Evolutionary conservation across 2,329 filamentous ascomycete genomes (phyloP).

Genomic region (Fusarium metavorans): DNA sequence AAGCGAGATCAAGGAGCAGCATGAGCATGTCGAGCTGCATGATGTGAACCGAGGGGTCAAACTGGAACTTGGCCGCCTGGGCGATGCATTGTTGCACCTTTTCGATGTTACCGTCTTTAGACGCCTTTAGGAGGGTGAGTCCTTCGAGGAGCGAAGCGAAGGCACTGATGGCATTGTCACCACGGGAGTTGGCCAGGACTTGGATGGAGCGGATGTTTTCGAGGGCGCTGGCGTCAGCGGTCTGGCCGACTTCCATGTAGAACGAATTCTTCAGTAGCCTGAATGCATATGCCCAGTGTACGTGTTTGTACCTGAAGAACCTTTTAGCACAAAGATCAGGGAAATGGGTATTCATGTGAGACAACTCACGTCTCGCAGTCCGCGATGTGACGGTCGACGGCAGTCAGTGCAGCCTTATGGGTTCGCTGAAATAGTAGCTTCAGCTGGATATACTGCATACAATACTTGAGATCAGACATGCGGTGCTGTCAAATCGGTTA

Average conservation of each 20-base stretch:
- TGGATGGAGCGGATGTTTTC: conserved; percentile 77
- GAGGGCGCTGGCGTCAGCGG: conserved; percentile 72
- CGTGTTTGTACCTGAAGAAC: conserved; percentile 68
- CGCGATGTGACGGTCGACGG: conserved; percentile 75
- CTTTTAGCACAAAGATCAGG: conserved; percentile 16
- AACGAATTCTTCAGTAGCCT: conserved; percentile 79
- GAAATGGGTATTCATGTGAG: background rate
- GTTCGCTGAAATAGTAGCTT: conserved; percentile 78
- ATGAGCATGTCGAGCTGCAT: conserved; percentile 75
- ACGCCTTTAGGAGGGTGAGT: conserved; percentile 74
- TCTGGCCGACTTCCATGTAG: conserved; percentile 70
- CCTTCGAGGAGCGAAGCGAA: conserved; percentile 77
- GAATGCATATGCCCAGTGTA: conserved; percentile 82
- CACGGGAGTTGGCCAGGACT: conserved; percentile 67
- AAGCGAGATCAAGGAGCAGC: conserved; percentile 76
- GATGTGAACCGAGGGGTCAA: conserved; percentile 70
- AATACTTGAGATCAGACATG: conserved; percentile 76
- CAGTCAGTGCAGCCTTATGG: conserved; percentile 78
- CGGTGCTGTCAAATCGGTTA: conserved; percentile 52
- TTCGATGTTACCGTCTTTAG: conserved; percentile 74
- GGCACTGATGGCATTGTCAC: conserved; percentile 74
- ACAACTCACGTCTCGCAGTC: conserved; percentile 72
- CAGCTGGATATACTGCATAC: conserved; percentile 79
- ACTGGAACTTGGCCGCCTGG: conserved; percentile 77
- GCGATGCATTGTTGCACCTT: conserved; percentile 80